Percentiles rank a stretch among this genome's conserved stretches.
Evolutionary conservation across 768 basidiomycete species (phyloP).

Genomic region (Auriscalpium orientale): DNA sequence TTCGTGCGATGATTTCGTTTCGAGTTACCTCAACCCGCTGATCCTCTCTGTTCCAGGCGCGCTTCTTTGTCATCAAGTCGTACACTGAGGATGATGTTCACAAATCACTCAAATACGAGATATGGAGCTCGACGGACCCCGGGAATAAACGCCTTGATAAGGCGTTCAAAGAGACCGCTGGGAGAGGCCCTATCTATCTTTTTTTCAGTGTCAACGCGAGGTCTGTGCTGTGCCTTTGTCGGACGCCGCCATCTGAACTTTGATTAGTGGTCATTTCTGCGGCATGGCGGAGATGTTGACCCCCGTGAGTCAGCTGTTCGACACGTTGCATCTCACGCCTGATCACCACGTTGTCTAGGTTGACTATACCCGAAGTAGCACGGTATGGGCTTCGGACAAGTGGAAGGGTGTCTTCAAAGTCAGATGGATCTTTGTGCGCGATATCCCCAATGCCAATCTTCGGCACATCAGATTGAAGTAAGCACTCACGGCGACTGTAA

Average conservation of each 20-base stretch:
- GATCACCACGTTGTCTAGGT: constrained; percentile 38
- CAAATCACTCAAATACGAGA: constrained; percentile 95
- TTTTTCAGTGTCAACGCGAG: constrained; percentile 98
- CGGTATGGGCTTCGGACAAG: constrained; percentile 98
- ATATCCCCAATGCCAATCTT: constrained; percentile 84
- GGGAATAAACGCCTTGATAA: constrained; percentile 97
- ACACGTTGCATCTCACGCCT: too few relatives aligned
- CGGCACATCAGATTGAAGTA: constrained; percentile 87
- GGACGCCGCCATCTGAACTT: background rate
- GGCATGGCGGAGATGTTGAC: constrained; percentile 99
- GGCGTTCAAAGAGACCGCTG: constrained; percentile 92
- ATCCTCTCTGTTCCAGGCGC: constrained; percentile 43
- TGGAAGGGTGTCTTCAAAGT: constrained; percentile 99
- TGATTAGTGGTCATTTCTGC: constrained; percentile 84
- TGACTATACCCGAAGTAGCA: constrained; percentile 90
- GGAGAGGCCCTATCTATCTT: constrained; percentile 90
- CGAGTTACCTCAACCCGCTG: constrained; percentile 3
- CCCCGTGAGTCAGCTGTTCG: constrained; percentile 43
- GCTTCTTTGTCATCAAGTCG: constrained; percentile 97
- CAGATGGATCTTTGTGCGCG: constrained; percentile 94
- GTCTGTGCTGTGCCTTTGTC: constrained; percentile 23
- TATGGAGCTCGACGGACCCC: constrained; percentile 95
- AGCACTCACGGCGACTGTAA: constrained; percentile 12
- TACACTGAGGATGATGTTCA: constrained; percentile 99
- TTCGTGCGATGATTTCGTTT: constrained; percentile 44